Evolutionary conservation across 495 filamentous ascomycete genomes (phyloP), one percentile per base, ranked within the genome.

Genomic region (Penicillium robsamsonii): DNA sequence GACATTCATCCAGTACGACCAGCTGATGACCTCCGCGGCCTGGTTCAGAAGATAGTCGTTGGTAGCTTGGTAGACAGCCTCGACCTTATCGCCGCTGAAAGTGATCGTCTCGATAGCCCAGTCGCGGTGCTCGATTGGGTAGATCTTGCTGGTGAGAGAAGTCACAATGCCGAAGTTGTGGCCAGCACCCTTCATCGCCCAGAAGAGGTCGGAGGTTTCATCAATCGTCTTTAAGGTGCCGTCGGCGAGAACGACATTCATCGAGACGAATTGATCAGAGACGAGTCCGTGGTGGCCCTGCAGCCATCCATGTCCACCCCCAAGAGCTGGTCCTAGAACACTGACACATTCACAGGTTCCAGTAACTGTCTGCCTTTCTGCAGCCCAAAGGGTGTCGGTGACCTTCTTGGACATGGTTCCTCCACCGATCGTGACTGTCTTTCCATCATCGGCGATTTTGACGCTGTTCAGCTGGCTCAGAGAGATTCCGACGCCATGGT

Each of bases 141-240:
- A 81, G 45, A 82, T 69, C 64, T 79, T 79, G 40, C 60, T 59
- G 22, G 72, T 77, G 30, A 79, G 62, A 9, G 73, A 77, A 12
- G 72, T 71, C 24, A 87, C 77, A 62, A 86, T 81, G 46, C 83
- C 84, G 53, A 86, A 86, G 65, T 86, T 86, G 62, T 83, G 79
- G 5, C 84, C 83, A 31, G 82, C 84, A 5, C 84, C 84, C 44
- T 72, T 69, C 49, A 87, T 61, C 8, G 73, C 83, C 80, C 81
- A 84, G 63, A 70, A 85, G 48, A 85, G 75, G 24, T 84, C 77
- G 9, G 75, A 66, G 46, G 67, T 64, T 7, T 67, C 44, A 42
- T 75, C 77, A 8, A 72, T 60, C 1, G 61, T 71, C 15, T 67
- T 58, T 17, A 63, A 59, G 2, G 55, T 68, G 12, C 84, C 86